Evolutionary conservation across 495 filamentous ascomycete genomes (phyloP).

Genomic region (Aspergillus affinis): DNA sequence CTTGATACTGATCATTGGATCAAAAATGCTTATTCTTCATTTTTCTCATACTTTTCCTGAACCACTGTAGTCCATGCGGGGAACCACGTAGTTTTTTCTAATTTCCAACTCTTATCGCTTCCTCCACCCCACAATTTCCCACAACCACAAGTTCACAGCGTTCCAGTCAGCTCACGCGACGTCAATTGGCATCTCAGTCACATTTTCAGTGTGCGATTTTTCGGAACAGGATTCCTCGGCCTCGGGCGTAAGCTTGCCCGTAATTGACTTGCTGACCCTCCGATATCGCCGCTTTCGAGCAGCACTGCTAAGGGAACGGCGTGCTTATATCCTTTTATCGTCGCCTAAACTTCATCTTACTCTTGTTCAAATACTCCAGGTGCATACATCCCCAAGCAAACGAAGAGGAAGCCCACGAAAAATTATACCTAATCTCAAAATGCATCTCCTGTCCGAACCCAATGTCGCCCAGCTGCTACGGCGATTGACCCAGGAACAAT

Average conservation of each 20-base stretch:
- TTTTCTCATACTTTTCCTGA: neutral
- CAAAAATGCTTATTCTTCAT: neutral
- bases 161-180: too few species aligned
- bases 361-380: neutral
- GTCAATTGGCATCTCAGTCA: too few species aligned
- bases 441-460: slow-evolving; percentile 48
- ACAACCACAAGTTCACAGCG: too few species aligned
- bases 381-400: slow-evolving; percentile 2
- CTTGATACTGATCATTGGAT: neutral
- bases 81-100: neutral
- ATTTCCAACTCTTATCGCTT: neutral
- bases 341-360: neutral
- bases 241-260: neutral
- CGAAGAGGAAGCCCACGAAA: neutral
- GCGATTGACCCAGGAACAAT: slow-evolving; percentile 32
- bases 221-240: neutral
- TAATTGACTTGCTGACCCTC: neutral
- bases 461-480: slow-evolving; percentile 38
- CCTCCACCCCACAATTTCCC: neutral
- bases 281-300: neutral
- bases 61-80: neutral
- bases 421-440: slow-evolving; percentile 17
- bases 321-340: neutral
- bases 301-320: neutral
- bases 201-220: too few species aligned